These are phyloP conservation scores for Talaromyces borbonicus DNA, from an alignment of 495 filamentous ascomycete species.

Conservation along the genomic window DNA sequence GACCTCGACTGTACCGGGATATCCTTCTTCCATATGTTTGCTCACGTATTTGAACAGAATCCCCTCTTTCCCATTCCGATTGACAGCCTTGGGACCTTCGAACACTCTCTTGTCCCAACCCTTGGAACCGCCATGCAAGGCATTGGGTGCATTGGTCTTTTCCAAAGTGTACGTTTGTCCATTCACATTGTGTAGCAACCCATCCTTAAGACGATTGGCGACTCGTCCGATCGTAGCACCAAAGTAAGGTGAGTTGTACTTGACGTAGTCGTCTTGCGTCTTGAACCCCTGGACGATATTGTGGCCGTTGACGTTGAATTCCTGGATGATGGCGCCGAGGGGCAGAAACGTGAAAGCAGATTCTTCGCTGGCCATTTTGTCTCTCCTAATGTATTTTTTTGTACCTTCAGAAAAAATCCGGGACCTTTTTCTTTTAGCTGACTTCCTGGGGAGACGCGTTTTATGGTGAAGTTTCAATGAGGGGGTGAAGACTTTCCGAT, in stretches of 20 bases:
- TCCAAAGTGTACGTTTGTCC: conserved; percentile 56
- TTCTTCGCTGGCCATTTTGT: conserved; percentile 18
- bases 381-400: background rate
- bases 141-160: conserved; percentile 69
- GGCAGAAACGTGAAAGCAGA: conserved; percentile 58
- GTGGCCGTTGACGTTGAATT: conserved; percentile 60
- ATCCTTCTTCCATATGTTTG: conserved; percentile 72
- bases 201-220: conserved; percentile 75
- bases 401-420: background rate
- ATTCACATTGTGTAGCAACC: conserved; percentile 62
- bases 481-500: too few relatives aligned
- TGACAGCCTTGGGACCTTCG: conserved; percentile 59
- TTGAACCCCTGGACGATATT: conserved; percentile 88
- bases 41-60: conserved; percentile 65
- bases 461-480: too few relatives aligned
- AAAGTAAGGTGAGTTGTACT: conserved; percentile 68
- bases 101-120: conserved; percentile 85
- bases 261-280: conserved; percentile 57
- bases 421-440: background rate
- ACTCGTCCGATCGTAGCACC: conserved; percentile 90
- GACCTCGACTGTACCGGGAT: conserved; percentile 72
- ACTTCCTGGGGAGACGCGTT: too few relatives aligned
- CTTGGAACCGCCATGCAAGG: conserved; percentile 66
- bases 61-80: conserved; percentile 62
- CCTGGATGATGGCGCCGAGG: conserved; percentile 80